These are phyloP conservation scores for Irpex sp. DNA, from an alignment of 1,284 basidiomycete species.

Conservation along the genomic window DNA sequence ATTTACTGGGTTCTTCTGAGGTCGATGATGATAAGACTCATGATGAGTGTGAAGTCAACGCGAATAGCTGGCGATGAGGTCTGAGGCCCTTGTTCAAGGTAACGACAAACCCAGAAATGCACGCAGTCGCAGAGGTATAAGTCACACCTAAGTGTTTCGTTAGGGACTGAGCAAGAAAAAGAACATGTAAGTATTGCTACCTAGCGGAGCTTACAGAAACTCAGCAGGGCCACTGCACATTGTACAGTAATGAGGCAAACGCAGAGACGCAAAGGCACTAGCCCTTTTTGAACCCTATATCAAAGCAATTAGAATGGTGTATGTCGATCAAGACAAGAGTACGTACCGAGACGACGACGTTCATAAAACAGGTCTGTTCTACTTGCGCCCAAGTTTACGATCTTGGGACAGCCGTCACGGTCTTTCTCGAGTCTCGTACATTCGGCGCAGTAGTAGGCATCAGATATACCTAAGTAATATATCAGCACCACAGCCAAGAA, in stretches of 20 bases:
- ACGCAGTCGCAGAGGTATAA: background rate
- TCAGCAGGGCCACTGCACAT: background rate
- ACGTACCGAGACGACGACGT: conserved; percentile 69
- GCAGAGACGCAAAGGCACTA: conserved; percentile 29
- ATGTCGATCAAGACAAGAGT: conserved; percentile 2
- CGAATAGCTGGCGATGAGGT: background rate
- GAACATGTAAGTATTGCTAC: background rate
- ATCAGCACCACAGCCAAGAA: background rate
- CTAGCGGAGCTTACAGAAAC: background rate
- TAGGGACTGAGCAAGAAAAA: background rate
- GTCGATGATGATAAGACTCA: no score
- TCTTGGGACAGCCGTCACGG: conserved; percentile 97
- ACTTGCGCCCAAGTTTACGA: conserved; percentile 92
- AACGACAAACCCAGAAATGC: background rate
- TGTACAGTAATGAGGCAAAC: background rate
- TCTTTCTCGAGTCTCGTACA: conserved; percentile 97
- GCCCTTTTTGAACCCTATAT: conserved; percentile 75
- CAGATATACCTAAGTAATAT: conserved; percentile 75
- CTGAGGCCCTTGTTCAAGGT: background rate
- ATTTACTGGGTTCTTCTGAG: background rate
- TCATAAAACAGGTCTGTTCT: conserved; percentile 90
- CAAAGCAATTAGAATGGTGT: background rate
- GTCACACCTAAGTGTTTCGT: background rate
- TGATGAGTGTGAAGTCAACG: no score
- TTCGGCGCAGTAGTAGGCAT: conserved; percentile 96